These are phyloP conservation scores for Pestalotiopsis sp. DNA, from an alignment of 2,329 filamentous ascomycete species.

Conservation along the genomic window DNA sequence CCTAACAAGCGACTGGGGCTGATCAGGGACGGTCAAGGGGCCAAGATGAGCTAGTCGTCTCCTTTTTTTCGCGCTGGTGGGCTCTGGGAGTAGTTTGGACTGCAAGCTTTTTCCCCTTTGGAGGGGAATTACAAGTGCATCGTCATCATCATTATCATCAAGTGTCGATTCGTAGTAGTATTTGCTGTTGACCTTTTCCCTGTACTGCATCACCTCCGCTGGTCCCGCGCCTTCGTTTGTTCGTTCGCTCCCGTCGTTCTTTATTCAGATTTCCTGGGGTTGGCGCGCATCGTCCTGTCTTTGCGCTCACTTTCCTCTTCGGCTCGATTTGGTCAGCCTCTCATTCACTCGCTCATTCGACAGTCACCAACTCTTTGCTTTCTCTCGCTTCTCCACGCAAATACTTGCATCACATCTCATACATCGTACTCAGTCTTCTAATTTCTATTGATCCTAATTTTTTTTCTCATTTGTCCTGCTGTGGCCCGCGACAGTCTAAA, in stretches of 20 bases:
- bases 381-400: background rate
- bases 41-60: constrained; percentile 9
- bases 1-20: background rate
- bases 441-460: background rate
- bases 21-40: background rate
- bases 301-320: background rate
- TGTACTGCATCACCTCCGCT: background rate
- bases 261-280: background rate
- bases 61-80: constrained; percentile 3
- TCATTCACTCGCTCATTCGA: background rate
- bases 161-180: background rate
- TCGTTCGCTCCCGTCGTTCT: background rate
- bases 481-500: background rate
- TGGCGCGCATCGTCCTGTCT: background rate
- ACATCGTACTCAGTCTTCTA: background rate
- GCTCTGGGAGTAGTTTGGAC: background rate
- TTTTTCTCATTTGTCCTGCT: background rate
- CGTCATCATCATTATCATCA: background rate
- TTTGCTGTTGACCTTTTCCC: background rate
- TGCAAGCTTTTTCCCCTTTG: constrained; percentile 6
- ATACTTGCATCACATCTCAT: background rate
- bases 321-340: background rate
- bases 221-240: background rate
- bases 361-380: background rate
- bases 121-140: background rate